These are phyloP conservation scores for Dinochytrium kinnereticum DNA, from an alignment of 371 early-diverging fungal species.

Conservation along the genomic window DNA sequence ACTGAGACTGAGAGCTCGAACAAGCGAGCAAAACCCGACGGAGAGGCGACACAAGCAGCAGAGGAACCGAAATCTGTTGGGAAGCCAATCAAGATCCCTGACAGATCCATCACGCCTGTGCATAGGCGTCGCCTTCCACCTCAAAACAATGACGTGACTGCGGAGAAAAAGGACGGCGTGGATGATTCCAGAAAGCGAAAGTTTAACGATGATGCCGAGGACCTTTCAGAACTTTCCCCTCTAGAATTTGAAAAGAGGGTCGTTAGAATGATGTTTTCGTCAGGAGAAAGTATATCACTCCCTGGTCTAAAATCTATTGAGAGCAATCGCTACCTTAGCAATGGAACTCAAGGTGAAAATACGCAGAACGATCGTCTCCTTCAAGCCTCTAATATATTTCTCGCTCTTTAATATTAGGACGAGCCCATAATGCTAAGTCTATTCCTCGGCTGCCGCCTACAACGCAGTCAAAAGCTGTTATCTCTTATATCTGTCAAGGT, in stretches of 20 bases:
- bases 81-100: not conserved
- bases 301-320: not conserved
- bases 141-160: too few species aligned
- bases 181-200: constrained; percentile 9
- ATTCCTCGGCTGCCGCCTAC: not conserved
- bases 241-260: constrained; percentile 10
- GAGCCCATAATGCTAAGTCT: not conserved
- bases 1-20: too few species aligned
- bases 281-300: not conserved
- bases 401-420: too few species aligned
- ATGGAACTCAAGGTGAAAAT: not conserved
- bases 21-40: not conserved
- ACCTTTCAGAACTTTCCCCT: not conserved
- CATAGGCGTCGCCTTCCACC: too few species aligned
- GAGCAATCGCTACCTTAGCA: not conserved
- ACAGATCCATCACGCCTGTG: too few species aligned
- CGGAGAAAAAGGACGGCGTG: too few species aligned
- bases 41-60: not conserved
- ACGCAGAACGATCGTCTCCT: not conserved
- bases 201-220: not conserved
- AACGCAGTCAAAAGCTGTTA: constrained; percentile 25
- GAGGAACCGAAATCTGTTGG: not conserved
- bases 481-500: constrained; percentile 80
- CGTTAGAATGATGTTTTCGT: constrained; percentile 10
- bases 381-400: too few species aligned